Evolutionary conservation across 2,329 filamentous ascomycete species (phyloP), one percentile per base, ranked within the genome.

Genomic region (Didymella exigua): DNA sequence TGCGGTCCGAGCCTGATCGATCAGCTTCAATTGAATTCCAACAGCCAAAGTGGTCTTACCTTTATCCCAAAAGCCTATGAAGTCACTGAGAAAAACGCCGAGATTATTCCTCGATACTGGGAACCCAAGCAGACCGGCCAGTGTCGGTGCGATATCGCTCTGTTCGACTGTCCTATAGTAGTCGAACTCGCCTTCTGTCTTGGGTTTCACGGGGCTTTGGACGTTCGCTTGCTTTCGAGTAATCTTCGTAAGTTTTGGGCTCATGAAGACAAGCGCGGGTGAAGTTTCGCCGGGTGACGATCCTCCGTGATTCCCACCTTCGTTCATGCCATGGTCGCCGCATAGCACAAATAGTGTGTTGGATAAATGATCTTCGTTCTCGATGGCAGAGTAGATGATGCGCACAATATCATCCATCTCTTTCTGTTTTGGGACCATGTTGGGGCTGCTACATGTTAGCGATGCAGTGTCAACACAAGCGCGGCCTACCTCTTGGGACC

Each of bases 301-400:
- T 33, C 93, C 95, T 26, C 95, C 95, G 72, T 99, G 95, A 64
- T 98, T 98, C 2, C 95, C 95, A 18, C 91, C 95, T 66, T 98
- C 93, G 65, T 98, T 99, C 95, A 99, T 99, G n/a, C 95, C 95
- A 71, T 99, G 95, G 67, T 99, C 96, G 51, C 95, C 95, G 52
- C 89, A 91, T 6, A 99, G 77, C 3, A 99, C 87, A 40, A 99
- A 83, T 2, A 99, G 78, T 0, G 93, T 92, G 4, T 89, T 89
- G 27, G 84, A 71, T 1, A 97, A 84, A 73, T 96, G 89, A 1
- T 82, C 71, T 51, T 89, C 78, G 4, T 81, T 82, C 67, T 89
- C 83, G 61, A 99, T 89, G 6, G 90, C 89, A 11, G 82, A 78
- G 69, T 91, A 97, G 23, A 99, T 88, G 53, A 85, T 78, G 58